These are phyloP conservation scores for Salvia splendens DNA, from an alignment of 257 asterid genomes.

Conservation along the genomic window DNA sequence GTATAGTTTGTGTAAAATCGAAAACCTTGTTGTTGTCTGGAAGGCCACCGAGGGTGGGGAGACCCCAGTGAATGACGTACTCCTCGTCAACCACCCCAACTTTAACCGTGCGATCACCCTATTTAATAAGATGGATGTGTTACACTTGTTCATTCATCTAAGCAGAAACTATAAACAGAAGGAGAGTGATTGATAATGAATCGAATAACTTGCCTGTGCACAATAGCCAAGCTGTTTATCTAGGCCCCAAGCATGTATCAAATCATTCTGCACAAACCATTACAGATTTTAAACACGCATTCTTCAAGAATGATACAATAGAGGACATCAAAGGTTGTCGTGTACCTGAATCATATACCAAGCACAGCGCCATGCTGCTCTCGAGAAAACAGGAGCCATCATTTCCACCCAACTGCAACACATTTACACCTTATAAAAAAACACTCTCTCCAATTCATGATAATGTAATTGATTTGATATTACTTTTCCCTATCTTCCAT, in stretches of 20 bases:
- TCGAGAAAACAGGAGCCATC: constrained; percentile 98
- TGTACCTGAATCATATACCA: constrained; percentile 93
- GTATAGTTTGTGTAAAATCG: not conserved
- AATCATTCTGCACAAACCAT: constrained; percentile 62
- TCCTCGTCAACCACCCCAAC: constrained; percentile 86
- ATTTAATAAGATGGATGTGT: not conserved
- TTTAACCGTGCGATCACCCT: constrained; percentile 76
- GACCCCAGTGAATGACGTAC: constrained; percentile 64
- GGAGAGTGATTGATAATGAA: too few relatives aligned
- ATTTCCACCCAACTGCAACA: constrained; percentile 87
- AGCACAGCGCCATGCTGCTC: constrained; percentile 87
- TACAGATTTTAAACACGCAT: too few relatives aligned
- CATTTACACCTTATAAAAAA: too few relatives aligned
- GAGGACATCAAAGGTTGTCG: not conserved
- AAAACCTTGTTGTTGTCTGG: constrained; percentile 48
- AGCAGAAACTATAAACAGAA: too few relatives aligned
- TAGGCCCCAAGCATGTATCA: constrained; percentile 98
- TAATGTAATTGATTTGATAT: too few relatives aligned
- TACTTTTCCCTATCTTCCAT: too few relatives aligned
- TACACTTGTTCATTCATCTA: too few relatives aligned
- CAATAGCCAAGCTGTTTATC: constrained; percentile 93
- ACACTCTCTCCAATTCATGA: too few relatives aligned
- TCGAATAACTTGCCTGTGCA: constrained; percentile 64
- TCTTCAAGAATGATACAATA: not conserved
- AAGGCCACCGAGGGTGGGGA: constrained; percentile 71